Evolutionary conservation across 2,329 filamentous ascomycete genomes (phyloP).

Genomic region (Tolypocladium capitatum): DNA sequence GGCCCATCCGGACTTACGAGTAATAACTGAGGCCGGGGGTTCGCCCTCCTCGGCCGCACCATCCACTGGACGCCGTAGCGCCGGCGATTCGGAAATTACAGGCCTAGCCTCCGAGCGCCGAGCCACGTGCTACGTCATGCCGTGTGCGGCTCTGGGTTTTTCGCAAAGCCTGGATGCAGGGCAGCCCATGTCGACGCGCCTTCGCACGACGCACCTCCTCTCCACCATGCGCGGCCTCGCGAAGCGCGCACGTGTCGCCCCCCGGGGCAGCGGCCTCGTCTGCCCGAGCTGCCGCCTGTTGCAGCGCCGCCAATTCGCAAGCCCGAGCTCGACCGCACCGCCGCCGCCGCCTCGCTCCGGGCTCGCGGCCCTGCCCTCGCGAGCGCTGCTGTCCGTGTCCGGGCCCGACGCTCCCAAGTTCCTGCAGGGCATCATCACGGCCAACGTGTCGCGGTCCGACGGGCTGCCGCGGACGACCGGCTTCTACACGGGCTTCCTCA

Average conservation of each 20-base stretch:
- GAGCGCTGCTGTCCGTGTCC: slow-evolving; percentile 65
- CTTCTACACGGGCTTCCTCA: slow-evolving; percentile 76
- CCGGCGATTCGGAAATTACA: background rate
- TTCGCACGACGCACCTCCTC: background rate
- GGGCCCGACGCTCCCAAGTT: slow-evolving; percentile 73
- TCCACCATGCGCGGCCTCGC: slow-evolving; percentile 11
- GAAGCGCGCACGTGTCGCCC: slow-evolving; percentile 5
- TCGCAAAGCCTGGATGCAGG: background rate
- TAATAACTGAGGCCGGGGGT: no score
- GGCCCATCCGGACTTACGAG: no score
- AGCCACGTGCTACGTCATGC: background rate
- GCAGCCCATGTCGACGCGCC: background rate
- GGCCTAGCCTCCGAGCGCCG: background rate
- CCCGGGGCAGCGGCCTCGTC: slow-evolving; percentile 8
- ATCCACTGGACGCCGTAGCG: background rate
- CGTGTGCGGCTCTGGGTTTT: background rate
- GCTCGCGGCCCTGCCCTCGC: slow-evolving; percentile 50
- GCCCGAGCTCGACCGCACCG: slow-evolving; percentile 9
- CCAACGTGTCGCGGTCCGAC: slow-evolving; percentile 28
- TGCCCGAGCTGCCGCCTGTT: slow-evolving; percentile 18
- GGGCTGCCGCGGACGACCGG: slow-evolving; percentile 29
- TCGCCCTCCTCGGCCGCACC: no score
- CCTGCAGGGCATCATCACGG: slow-evolving; percentile 77
- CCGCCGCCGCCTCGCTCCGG: slow-evolving; percentile 31
- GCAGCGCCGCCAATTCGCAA: slow-evolving; percentile 18